Evolutionary conservation across 306 rosid species (phyloP), one percentile per base, ranked within the genome.

Genomic region (Prunus davidiana): DNA sequence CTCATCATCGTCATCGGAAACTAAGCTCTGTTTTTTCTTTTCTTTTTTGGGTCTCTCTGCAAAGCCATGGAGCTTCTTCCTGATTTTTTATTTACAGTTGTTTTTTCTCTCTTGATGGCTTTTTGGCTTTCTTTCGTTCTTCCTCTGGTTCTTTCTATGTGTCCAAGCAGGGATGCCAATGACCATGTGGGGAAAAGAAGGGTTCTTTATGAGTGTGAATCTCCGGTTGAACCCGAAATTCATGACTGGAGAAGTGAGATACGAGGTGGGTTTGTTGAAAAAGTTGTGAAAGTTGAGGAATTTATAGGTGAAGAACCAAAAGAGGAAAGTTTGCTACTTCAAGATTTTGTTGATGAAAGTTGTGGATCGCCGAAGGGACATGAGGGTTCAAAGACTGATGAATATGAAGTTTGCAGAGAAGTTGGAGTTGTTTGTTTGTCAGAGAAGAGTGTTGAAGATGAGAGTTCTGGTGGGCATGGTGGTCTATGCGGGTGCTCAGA

Each of bases 11-110:
- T 22, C 64, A n/a, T 41, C 25, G 38, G 56, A 41, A 34, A 19
- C 25, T 16, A 32, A n/a, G 27, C 71, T 56, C 41, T 25, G 43
- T 18, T 52, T 52, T 18, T 49, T 49, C 14, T 12, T 52, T 6
- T 62, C 6, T 13, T 56, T 27, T 66, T 52, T 72, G 47, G 49
- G 54, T 74, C 73, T 57, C 25, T 67, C 72, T 32, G n/a, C 70
- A 61, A 28, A 27, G 79, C 69, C 71, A 88, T 91, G 93, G 93
- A 87, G 80, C 49, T 87, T 57, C 72, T 91, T 19, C 80, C 73
- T 66, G 88, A 88, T 3, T 72, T 88, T 64, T 73, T 73, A 11
- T 56, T 83, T 13, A 85, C 88, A 50, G 61, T 87, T 72, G 79
- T 54, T 56, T 45, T 88, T 68, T 84, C 89, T 52, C 76, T 85